A percentile compares a stretch with the other conserved stretches of the same genome.
Conservation (phyloP, 2,329 filamentous ascomycete species). For the Stachybotrys chartarum region DNA sequence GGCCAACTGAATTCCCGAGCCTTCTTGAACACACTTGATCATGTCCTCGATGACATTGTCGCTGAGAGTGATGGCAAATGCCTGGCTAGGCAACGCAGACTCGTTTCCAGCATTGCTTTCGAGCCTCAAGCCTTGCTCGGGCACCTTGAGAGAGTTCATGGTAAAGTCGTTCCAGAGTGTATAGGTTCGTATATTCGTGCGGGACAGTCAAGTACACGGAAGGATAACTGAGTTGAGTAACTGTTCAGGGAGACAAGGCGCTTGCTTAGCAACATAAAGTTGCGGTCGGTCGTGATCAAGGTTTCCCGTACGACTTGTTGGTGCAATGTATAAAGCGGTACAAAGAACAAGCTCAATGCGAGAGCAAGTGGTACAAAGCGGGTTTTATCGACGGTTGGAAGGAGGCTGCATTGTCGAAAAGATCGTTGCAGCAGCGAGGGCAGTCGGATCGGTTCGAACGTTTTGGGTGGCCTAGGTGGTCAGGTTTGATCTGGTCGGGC, state of each 20-base stretch:
- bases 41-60: constrained; percentile 54
- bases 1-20: constrained; percentile 48
- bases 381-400: not conserved
- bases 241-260: not conserved
- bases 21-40: constrained; percentile 52
- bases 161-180: constrained; percentile 8
- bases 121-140: constrained; percentile 50
- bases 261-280: not conserved
- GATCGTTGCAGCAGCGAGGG: constrained; percentile 2
- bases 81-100: constrained; percentile 42
- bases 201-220: not conserved
- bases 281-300: not conserved
- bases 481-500: constrained; percentile 4
- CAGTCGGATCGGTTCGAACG: not conserved
- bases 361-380: not conserved
- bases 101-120: constrained; percentile 39
- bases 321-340: not conserved
- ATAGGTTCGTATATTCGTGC: not conserved
- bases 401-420: constrained; percentile 16
- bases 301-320: not conserved
- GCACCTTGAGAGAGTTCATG: constrained; percentile 49
- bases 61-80: constrained; percentile 50
- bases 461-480: constrained; percentile 15
- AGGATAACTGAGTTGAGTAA: not conserved
- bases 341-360: not conserved